Percentiles rank a stretch among this genome's conserved stretches.
phyloP scores from a whole-genome alignment of 805 yeast species.

The Kazachstania kunashirensis region DNA sequence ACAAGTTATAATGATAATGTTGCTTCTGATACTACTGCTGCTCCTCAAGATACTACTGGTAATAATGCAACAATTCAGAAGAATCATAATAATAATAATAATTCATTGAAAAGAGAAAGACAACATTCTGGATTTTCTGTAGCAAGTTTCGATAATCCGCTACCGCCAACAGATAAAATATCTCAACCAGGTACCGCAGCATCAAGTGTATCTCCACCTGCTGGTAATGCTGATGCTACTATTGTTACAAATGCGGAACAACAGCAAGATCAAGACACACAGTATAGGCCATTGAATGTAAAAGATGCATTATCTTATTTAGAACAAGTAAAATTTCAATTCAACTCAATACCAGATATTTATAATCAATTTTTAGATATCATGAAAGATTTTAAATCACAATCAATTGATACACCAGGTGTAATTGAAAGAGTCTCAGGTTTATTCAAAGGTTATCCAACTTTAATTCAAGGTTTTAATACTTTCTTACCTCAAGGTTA shows the following conservation, averaged over 20 bases:
- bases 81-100: no score
- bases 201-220: slow-evolving; percentile 13
- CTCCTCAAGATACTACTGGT: slow-evolving; percentile 4
- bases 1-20: slow-evolving; percentile 19
- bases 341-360: slow-evolving; percentile 86
- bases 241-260: slow-evolving; percentile 1
- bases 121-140: slow-evolving; percentile 18
- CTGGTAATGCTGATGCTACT: slow-evolving; percentile 2
- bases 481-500: slow-evolving; percentile 97
- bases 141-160: slow-evolving; percentile 26
- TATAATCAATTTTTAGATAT: slow-evolving; percentile 93
- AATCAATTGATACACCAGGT: slow-evolving; percentile 94
- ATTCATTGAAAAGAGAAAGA: slow-evolving; percentile 5
- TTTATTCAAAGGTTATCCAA: slow-evolving; percentile 85
- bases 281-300: slow-evolving; percentile 79
- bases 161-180: slow-evolving; percentile 14
- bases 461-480: slow-evolving; percentile 91
- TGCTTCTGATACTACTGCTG: slow-evolving; percentile 11
- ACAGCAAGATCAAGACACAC: slow-evolving; percentile 14
- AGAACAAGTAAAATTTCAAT: slow-evolving; percentile 91
- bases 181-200: slow-evolving; percentile 7
- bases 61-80: no score
- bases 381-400: slow-evolving; percentile 97
- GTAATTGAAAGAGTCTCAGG: slow-evolving; percentile 92
- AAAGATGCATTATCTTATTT: slow-evolving; percentile 92